Evolutionary conservation across 2,329 filamentous ascomycete species (phyloP).

Genomic region (Didymellaceae sp.): DNA sequence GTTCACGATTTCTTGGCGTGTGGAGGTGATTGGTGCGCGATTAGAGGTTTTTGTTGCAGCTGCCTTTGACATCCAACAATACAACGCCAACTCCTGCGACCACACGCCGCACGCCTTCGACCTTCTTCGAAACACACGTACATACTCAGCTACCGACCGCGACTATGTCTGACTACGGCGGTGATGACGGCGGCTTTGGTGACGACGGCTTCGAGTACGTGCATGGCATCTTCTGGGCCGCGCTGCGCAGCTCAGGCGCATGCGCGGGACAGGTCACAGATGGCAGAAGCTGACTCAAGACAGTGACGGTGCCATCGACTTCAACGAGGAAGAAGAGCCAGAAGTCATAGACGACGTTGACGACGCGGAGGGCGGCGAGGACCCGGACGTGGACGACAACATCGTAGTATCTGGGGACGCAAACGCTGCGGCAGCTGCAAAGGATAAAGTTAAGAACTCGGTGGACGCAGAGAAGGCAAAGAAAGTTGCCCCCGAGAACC

Average conservation of each 20-base stretch:
- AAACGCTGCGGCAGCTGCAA: constrained; percentile 54
- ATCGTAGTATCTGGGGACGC: constrained; percentile 60
- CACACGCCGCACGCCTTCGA: constrained; percentile 3
- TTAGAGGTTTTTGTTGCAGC: constrained; percentile 24
- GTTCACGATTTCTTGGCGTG: constrained; percentile 27
- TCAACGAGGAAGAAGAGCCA: constrained; percentile 67
- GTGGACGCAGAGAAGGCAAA: constrained; percentile 71
- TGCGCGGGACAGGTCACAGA: background rate
- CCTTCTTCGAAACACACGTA: background rate
- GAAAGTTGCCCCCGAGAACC: constrained; percentile 87
- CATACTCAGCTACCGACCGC: constrained; percentile 3
- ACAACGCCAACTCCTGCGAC: constrained; percentile 1
- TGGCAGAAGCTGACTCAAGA: constrained; percentile 21
- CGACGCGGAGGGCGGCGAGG: constrained; percentile 52
- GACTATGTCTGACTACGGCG: constrained; percentile 56
- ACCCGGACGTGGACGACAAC: constrained; percentile 49
- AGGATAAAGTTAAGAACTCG: constrained; percentile 57
- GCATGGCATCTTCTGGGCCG: constrained; percentile 1
- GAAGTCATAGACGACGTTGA: constrained; percentile 70
- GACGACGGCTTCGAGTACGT: constrained; percentile 43
- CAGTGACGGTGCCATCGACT: constrained; percentile 53
- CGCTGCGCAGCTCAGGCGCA: constrained; percentile 22
- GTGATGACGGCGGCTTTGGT: constrained; percentile 46
- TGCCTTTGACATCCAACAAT: constrained; percentile 20
- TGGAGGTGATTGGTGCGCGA: constrained; percentile 23